Conservation (phyloP, 768 basidiomycete species). For the Pleurotus tuoliensis region DNA sequence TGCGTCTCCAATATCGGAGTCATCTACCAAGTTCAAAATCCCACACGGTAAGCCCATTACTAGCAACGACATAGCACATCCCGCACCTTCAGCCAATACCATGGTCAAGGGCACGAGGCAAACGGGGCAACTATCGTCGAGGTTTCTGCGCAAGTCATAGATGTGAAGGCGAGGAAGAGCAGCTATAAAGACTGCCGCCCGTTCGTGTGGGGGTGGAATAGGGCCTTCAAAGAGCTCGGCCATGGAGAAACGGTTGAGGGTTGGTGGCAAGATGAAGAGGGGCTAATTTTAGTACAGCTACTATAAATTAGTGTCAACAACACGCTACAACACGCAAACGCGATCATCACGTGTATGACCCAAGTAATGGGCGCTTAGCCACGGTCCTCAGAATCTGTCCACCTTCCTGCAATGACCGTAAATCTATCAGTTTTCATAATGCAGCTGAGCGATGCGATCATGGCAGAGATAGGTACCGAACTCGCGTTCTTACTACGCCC, state of each 20-base stretch:
- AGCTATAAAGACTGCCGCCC: not conserved
- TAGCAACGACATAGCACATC: slow-evolving; percentile 4
- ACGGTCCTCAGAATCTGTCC: not conserved
- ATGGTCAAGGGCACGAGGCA: slow-evolving; percentile 52
- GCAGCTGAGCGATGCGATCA: slow-evolving; percentile 58
- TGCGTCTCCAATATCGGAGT: slow-evolving; percentile 14
- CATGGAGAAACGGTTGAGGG: not conserved
- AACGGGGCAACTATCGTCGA: slow-evolving; percentile 62
- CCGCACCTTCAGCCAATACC: slow-evolving; percentile 30
- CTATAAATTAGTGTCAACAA: slow-evolving; percentile 3
- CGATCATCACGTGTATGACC: slow-evolving; percentile 1
- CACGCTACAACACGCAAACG: slow-evolving; percentile 6
- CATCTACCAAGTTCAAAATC: slow-evolving; percentile 1
- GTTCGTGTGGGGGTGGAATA: not conserved
- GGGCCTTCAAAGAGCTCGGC: not conserved
- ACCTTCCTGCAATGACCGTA: slow-evolving; percentile 31
- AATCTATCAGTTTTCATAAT: slow-evolving; percentile 58
- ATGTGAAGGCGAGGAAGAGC: not conserved
- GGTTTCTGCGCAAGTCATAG: slow-evolving; percentile 6
- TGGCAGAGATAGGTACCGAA: slow-evolving; percentile 61
- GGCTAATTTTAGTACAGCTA: not conserved
- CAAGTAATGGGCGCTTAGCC: not conserved
- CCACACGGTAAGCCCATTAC: no score
- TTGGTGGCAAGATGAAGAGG: not conserved
- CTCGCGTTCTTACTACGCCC: slow-evolving; percentile 74